Evolutionary conservation across 2,329 filamentous ascomycete species (phyloP), one percentile per base, ranked within the genome.

Genomic region (Xylariomycetidae sp.): DNA sequence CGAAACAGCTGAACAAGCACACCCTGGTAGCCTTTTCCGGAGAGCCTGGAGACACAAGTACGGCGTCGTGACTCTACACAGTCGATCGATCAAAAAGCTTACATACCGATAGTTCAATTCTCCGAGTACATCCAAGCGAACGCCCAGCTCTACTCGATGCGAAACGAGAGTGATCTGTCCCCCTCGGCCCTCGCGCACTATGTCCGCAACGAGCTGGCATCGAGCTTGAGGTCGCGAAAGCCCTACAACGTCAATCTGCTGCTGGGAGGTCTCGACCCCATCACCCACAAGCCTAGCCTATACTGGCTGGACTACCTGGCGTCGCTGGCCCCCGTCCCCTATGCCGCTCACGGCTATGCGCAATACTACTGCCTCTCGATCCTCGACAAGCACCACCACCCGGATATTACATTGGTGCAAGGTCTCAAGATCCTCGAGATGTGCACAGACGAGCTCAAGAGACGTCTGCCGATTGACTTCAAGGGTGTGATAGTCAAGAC

Each of bases 341-440:
- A 98, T 59, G 94, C 92, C 30, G 92, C 92, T 41, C 94, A 98
- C 54, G 92, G 92, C 50, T 98, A 98, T 66, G 92, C 92, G 50
- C 92, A 98, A 82, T 97, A 97, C 74, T 98, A 98, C 74, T 98
- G 92, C 63, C 75, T 98, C 41, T 94, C 88, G 6, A 94, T 95
- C 50, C 80, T 98, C 32, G 92, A 98, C 70, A 98, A 98, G 72
- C 92, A 98, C 63, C 92, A 98, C 62, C 86, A 96, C 57, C 90
- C 92, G 30, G 84, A 96, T 57, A 97, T 98, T 63, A 77, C 76
- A 41, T 80, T 92, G 34, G 88, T 85, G 43, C 78, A 94, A 62
- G 92, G 92, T 37, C 77, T 95, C 67, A 92, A 95, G 72, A 80
- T 98, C 44, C 70, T 98, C 54, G 82, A 79, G 53, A 85, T 96